Base-by-base conservation (phyloP, 768 basidiomycete genomes). In the Amanita rimosa region DNA sequence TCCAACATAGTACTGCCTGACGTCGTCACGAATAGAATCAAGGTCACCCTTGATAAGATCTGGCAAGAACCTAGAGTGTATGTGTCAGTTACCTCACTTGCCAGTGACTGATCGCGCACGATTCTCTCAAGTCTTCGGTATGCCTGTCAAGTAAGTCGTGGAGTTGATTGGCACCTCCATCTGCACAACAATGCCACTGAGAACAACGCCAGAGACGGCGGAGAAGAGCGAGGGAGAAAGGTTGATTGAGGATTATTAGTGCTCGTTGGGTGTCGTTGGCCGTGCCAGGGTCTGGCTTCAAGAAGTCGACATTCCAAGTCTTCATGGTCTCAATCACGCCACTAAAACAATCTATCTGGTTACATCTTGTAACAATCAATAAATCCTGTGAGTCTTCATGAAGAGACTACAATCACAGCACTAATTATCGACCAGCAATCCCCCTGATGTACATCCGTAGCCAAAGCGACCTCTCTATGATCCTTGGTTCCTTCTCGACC, bases 31-130 rank as follows among this genome's bases (percentile, higher is more conserved):
- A 36, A 96, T 59, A 7, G 93, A 97, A 62, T 98, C 96, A 24
- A 98, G 64, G 63, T 99, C 96, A 22, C 95, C 96, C 63, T 89
- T 94, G 58, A 99, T 85, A 17, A 95, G 62, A 60, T 93, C 76
- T 0, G 96, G 96, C 4, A 83, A 60, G 60, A 76, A 91, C 14
- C 87, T 89, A 51, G 34, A 48, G 51, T 35, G 53, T n/a, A n/a
- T n/a, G 49, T 24, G 5, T 31, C 4, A 13, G 31, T 46, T 33
- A 39, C 3, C 13, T 7, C 29, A 17, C 17, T 39, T 31, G 42
- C 13, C 17, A 9, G n/a, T 8, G 9, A 11, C 6, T n/a, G 24
- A 22, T 27, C 4, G 6, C 31, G 22, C 22, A 43, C 41, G 24
- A 29, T 6, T n/a, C n/a, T 10, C 31, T 26, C 9, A 9, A 40